Evolutionary conservation across 768 basidiomycete species (phyloP).

Genomic region (Tulasnella sp.): DNA sequence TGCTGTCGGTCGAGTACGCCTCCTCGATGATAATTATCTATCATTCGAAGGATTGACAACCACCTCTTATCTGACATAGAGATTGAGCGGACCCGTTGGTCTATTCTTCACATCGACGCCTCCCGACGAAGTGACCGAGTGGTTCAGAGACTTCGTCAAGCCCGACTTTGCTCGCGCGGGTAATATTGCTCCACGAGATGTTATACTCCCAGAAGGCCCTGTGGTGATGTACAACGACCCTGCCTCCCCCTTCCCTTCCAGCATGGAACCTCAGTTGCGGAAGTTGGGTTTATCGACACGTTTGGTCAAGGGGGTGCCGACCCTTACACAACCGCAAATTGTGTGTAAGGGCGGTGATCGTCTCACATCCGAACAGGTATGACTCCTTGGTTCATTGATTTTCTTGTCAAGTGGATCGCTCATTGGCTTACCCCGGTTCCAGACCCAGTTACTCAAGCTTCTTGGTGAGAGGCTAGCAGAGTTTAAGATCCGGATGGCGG

Average conservation of each 20-base stretch:
- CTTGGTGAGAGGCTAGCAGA: constrained; percentile 83
- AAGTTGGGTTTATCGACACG: constrained; percentile 81
- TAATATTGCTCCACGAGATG: constrained; percentile 64
- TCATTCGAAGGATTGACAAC: background rate
- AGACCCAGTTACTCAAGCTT: constrained; percentile 88
- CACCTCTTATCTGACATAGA: constrained; percentile 37
- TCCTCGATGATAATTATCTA: background rate
- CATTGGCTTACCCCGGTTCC: constrained; percentile 27
- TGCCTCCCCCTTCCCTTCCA: constrained; percentile 88
- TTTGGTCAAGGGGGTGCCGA: constrained; percentile 82
- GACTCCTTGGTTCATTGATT: background rate
- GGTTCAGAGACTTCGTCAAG: constrained; percentile 87
- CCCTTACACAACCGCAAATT: constrained; percentile 66
- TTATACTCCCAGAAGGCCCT: constrained; percentile 73
- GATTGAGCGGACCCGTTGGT: constrained; percentile 92
- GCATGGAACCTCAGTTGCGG: constrained; percentile 93
- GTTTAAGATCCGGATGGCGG: constrained; percentile 64
- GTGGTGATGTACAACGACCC: constrained; percentile 63
- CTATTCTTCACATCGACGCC: constrained; percentile 85
- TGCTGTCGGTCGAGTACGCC: constrained; percentile 64
- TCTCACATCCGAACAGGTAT: constrained; percentile 55
- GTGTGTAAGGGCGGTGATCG: constrained; percentile 76
- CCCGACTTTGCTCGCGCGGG: constrained; percentile 89
- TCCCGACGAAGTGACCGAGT: constrained; percentile 84
- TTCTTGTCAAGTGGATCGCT: background rate